Conservation (phyloP, 768 basidiomycete genomes). For the Kwoniella botswanensis region DNA sequence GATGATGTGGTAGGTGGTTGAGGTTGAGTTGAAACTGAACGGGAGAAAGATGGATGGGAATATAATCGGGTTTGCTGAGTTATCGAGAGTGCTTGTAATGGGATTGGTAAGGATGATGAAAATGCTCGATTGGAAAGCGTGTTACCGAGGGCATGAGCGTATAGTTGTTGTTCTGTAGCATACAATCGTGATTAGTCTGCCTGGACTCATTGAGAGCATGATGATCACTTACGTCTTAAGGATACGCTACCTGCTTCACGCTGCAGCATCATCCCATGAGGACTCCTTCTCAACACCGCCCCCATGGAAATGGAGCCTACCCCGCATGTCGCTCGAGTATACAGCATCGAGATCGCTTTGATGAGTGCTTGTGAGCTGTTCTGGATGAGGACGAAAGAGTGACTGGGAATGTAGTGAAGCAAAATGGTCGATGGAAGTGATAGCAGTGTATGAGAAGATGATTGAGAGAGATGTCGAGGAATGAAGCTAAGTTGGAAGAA, state of each 20-base stretch:
- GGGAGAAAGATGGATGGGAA: background rate
- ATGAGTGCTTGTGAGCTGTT: background rate
- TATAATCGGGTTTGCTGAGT: conserved; percentile 16
- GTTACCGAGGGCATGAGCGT: conserved; percentile 19
- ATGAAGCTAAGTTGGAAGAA: background rate
- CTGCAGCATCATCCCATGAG: conserved; percentile 6
- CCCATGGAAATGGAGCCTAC: conserved; percentile 20
- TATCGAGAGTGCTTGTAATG: conserved; percentile 16
- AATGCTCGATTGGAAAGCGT: conserved; percentile 21
- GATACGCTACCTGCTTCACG: conserved; percentile 1
- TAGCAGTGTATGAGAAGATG: background rate
- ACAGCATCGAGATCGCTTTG: conserved; percentile 1
- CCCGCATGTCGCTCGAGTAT: conserved; percentile 16
- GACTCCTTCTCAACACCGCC: conserved; percentile 9
- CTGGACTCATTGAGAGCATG: background rate
- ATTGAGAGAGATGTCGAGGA: background rate
- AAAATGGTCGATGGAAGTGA: background rate
- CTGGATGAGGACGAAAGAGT: background rate
- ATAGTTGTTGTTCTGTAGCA: conserved; percentile 17
- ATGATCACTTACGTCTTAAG: conserved; percentile 5
- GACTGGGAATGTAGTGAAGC: background rate
- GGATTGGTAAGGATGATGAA: conserved; percentile 25
- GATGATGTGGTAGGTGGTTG: conserved; percentile 19
- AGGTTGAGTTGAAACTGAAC: conserved; percentile 28
- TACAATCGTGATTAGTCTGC: background rate